Percentiles rank a stretch among this genome's conserved stretches.
These are phyloP conservation scores for Irineochytrium annulatum DNA, from an alignment of 192 early-diverging fungal species.

Conservation along the genomic window DNA sequence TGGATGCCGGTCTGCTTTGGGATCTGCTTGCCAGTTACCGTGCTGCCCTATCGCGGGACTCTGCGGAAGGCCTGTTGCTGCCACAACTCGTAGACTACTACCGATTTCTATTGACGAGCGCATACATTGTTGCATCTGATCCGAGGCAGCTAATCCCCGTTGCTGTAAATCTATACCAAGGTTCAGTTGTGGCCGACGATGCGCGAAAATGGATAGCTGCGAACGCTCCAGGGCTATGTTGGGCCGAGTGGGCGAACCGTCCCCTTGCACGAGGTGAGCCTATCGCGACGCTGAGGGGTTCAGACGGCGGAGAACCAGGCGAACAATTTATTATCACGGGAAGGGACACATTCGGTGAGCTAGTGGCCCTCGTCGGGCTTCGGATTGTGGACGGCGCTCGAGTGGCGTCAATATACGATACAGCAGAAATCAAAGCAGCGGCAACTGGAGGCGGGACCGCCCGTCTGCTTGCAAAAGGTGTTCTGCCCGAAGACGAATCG, in stretches of 20 bases:
- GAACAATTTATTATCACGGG: slow-evolving; percentile 23
- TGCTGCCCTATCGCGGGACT: slow-evolving; percentile 15
- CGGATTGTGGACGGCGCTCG: slow-evolving; percentile 20
- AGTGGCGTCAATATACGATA: slow-evolving; percentile 18
- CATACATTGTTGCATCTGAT: slow-evolving; percentile 14
- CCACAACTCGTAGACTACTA: slow-evolving; percentile 26
- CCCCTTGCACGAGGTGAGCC: slow-evolving; percentile 26
- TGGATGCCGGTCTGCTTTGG: slow-evolving; percentile 25
- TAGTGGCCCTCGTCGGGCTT: slow-evolving; percentile 16
- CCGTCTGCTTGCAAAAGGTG: slow-evolving; percentile 11
- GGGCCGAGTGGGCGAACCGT: slow-evolving; percentile 27
- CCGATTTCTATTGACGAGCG: slow-evolving; percentile 19
- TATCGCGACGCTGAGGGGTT: slow-evolving; percentile 24
- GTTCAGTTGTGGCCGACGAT: slow-evolving; percentile 25
- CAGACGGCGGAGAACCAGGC: slow-evolving; percentile 9
- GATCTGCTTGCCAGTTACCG: slow-evolving; percentile 26
- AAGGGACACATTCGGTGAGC: slow-evolving; percentile 26
- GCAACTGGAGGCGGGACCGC: slow-evolving; percentile 18
- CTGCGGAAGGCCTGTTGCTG: slow-evolving; percentile 8
- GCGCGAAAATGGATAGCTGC: slow-evolving; percentile 22
- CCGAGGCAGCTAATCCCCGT: slow-evolving; percentile 23
- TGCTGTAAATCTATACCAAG: slow-evolving; percentile 23
- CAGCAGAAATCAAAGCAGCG: slow-evolving; percentile 18
- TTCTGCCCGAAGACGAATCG: slow-evolving; percentile 3
- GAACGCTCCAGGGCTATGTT: slow-evolving; percentile 20